phyloP scores from a whole-genome alignment of 805 yeast genomes.

The Wickerhamiella spandovensis region DNA sequence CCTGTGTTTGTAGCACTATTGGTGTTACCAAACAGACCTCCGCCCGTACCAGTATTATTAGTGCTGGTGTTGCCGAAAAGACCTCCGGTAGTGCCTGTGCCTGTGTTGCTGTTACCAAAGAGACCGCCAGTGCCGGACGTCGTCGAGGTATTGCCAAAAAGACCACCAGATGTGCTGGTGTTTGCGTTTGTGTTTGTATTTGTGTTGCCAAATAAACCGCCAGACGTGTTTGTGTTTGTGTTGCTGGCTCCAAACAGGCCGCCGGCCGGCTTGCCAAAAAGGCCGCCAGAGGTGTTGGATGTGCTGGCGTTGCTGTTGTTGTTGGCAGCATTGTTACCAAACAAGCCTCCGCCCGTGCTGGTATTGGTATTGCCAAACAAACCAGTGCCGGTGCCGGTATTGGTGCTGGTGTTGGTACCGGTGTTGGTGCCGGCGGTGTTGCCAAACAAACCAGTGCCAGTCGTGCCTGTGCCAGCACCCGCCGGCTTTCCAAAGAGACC shows the following conservation, averaged over 20 bases:
- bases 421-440: slow-evolving; percentile 4
- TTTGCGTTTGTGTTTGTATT: slow-evolving; percentile 5
- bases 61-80: slow-evolving; percentile 14
- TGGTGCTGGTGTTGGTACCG: no score
- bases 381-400: slow-evolving; percentile 17
- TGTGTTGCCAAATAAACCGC: slow-evolving; percentile 10
- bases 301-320: neutral
- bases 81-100: slow-evolving; percentile 14
- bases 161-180: slow-evolving; percentile 9
- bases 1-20: slow-evolving; percentile 6
- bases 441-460: slow-evolving; percentile 14
- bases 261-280: slow-evolving; percentile 15
- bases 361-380: slow-evolving; percentile 26
- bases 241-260: slow-evolving; percentile 16
- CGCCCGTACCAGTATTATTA: slow-evolving; percentile 8
- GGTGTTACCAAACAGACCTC: slow-evolving; percentile 13
- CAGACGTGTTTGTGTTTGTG: slow-evolving; percentile 7
- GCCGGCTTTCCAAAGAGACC: slow-evolving; percentile 12
- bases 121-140: slow-evolving; percentile 8
- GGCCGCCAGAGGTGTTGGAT: slow-evolving; percentile 11
- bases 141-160: slow-evolving; percentile 11
- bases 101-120: neutral
- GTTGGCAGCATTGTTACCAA: slow-evolving; percentile 21
- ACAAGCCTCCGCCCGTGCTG: slow-evolving; percentile 23
- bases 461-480: slow-evolving; percentile 9